A percentile compares a stretch with the other conserved stretches of the same genome.
Evolutionary conservation across 768 basidiomycete genomes (phyloP).

Genomic region (Cantharellus cinnabarinus): DNA sequence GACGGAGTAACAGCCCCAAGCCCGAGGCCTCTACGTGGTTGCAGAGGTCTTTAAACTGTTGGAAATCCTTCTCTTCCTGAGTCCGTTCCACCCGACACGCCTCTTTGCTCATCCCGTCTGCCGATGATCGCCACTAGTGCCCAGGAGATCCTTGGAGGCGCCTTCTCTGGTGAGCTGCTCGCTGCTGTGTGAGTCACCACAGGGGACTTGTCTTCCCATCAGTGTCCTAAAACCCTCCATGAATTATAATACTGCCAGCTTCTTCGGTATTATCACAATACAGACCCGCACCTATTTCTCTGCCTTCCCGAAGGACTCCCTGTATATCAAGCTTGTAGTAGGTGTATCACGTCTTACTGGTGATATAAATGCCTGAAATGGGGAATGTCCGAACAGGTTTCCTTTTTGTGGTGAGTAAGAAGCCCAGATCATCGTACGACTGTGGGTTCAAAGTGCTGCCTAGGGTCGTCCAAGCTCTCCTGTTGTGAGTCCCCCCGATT

Average conservation of each 20-base stretch:
- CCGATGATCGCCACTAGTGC: neutral
- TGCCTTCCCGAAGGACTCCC: neutral
- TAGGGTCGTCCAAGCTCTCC: neutral
- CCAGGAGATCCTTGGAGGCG: neutral
- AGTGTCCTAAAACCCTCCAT: neutral
- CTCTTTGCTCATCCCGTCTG: too few relatives aligned
- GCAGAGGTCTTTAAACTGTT: too few relatives aligned
- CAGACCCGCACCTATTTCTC: neutral
- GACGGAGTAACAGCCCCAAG: too few relatives aligned
- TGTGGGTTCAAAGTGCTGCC: neutral
- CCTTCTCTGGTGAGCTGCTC: neutral
- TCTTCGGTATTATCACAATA: neutral
- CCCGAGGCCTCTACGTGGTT: too few relatives aligned
- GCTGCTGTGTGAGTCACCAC: neutral
- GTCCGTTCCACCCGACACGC: too few relatives aligned
- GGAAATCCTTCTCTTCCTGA: too few relatives aligned
- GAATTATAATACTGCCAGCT: neutral
- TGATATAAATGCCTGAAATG: neutral
- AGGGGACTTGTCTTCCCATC: neutral
- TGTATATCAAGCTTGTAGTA: neutral
- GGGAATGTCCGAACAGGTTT: neutral
- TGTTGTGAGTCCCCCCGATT: neutral
- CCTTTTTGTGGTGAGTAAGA: neutral
- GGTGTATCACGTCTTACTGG: neutral
- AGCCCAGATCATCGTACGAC: neutral